These are phyloP conservation scores for Tinospora cordifolia DNA, from an alignment of 164 flowering plant genomes.

Conservation along the genomic window DNA sequence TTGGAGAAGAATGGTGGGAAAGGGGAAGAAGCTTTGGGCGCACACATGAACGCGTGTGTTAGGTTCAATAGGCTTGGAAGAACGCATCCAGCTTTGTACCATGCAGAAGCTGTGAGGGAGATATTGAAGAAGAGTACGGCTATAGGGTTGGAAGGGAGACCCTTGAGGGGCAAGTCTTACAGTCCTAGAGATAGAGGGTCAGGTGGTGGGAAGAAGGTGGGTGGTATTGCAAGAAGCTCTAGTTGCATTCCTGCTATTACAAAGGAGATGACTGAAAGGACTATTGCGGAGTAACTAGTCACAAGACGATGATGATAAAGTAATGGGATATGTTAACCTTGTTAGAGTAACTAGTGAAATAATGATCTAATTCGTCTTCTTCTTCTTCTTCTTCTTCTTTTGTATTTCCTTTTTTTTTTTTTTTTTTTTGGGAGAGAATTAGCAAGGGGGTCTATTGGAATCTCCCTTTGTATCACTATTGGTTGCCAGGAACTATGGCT, in stretches of 20 bases:
- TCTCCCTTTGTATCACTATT: neutral
- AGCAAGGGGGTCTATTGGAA: neutral
- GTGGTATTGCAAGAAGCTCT: slow-evolving; percentile 58
- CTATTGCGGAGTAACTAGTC: too few species aligned
- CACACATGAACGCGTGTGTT: slow-evolving; percentile 55
- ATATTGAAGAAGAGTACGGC: slow-evolving; percentile 41
- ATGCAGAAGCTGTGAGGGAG: slow-evolving; percentile 68
- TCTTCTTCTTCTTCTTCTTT: neutral
- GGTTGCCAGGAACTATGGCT: neutral
- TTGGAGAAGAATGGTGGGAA: slow-evolving; percentile 56
- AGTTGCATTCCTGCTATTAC: slow-evolving; percentile 82
- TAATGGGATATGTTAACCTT: neutral
- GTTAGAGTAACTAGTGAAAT: neutral
- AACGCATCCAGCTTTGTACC: slow-evolving; percentile 53
- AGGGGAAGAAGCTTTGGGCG: slow-evolving; percentile 50
- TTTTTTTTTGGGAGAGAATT: neutral
- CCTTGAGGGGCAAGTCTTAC: slow-evolving; percentile 35
- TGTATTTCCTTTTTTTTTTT: neutral
- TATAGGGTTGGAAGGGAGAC: slow-evolving; percentile 24
- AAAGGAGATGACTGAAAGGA: slow-evolving; percentile 33
- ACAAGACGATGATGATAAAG: too few species aligned
- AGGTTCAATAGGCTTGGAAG: slow-evolving; percentile 58
- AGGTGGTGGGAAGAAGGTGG: slow-evolving; percentile 15
- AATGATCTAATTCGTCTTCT: neutral
- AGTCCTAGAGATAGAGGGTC: slow-evolving; percentile 38